Evolutionary conservation across 768 basidiomycete species (phyloP).

Genomic region (Rhizopogon sp.): DNA sequence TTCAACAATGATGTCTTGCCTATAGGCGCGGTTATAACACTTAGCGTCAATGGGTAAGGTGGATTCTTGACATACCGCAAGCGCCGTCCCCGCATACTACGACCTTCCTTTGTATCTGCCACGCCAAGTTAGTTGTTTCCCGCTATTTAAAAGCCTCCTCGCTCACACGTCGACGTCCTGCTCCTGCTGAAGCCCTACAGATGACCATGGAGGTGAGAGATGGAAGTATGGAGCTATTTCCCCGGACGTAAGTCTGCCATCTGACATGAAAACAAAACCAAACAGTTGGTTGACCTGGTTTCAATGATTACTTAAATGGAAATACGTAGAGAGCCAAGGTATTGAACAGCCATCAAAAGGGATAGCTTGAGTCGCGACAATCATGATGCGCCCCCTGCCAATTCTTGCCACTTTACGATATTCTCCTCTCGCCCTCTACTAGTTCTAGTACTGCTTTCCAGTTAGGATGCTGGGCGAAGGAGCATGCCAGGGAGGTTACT

Average conservation of each 20-base stretch:
- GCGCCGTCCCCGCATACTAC: conserved; percentile 98
- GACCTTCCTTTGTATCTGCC: conserved; percentile 53
- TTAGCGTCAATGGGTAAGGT: background rate
- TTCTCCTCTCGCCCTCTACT: too few species aligned
- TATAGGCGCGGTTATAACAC: conserved; percentile 16
- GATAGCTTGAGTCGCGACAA: too few species aligned
- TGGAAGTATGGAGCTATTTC: background rate
- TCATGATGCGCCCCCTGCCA: too few species aligned
- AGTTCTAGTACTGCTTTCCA: too few species aligned
- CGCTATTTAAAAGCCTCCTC: background rate
- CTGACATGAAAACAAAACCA: background rate
- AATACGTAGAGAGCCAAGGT: too few species aligned
- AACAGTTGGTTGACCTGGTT: background rate
- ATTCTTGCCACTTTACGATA: too few species aligned
- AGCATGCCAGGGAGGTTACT: too few species aligned
- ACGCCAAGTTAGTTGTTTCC: conserved; percentile 8
- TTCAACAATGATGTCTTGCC: conserved; percentile 84
- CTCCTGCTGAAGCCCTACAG: conserved; percentile 49
- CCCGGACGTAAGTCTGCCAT: background rate
- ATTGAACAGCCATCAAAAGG: too few species aligned
- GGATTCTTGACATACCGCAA: conserved; percentile 54
- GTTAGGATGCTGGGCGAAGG: too few species aligned
- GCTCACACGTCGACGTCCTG: conserved; percentile 34
- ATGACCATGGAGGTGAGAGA: conserved; percentile 40
- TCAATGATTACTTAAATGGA: too few species aligned